Evolutionary conservation across 2,329 filamentous ascomycete species (phyloP), one percentile per base, ranked within the genome.

Genomic region (Rhytidhysteron rufulum): DNA sequence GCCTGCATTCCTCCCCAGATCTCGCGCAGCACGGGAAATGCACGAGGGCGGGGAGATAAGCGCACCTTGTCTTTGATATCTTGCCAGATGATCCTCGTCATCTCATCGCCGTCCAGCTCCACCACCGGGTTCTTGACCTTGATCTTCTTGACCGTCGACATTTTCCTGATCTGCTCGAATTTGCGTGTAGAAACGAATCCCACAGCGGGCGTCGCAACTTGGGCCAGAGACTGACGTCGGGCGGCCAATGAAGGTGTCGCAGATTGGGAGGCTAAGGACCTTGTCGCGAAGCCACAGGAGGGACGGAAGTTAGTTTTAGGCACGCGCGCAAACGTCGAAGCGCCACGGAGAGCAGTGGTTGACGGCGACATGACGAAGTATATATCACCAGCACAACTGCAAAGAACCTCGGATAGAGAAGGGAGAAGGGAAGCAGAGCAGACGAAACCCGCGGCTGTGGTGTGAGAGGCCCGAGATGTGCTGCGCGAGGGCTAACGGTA

Each of bases 91-190:
- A 98, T 90, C 61, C 93, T 80, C 58, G 93, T 98, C 93, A 97
- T 97, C 83, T 84, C 82, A 69, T 84, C 80, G 62, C 91, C 91
- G 68, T 97, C 91, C 60, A 97, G 81, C 77, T 97, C 93, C 69
- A 98, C 93, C 67, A 98, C 84, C 53, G 93, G 93, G 73, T 95
- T 97, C 83, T 95, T 90, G 77, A 98, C 93, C 81, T 95, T 93
- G 80, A 97, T 97, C 85, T 97, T 98, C 63, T 79, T 75, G n/a
- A 39, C 31, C 25, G 52, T 58, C 38, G 60, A 53, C 60, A 65
- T 66, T 39, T 50, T 63, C 49, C 53, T 50, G 47, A 53, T 51
- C 44, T 51, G 54, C 41, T 27, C 44, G 22, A 41, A 32, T 13
- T n/a, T n/a, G n/a, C n/a, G n/a, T n/a, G n/a, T n/a, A n/a, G n/a